Evolutionary conservation across 2,329 filamentous ascomycete species (phyloP), one percentile per base, ranked within the genome.

Genomic region (Mariannaea elegans): DNA sequence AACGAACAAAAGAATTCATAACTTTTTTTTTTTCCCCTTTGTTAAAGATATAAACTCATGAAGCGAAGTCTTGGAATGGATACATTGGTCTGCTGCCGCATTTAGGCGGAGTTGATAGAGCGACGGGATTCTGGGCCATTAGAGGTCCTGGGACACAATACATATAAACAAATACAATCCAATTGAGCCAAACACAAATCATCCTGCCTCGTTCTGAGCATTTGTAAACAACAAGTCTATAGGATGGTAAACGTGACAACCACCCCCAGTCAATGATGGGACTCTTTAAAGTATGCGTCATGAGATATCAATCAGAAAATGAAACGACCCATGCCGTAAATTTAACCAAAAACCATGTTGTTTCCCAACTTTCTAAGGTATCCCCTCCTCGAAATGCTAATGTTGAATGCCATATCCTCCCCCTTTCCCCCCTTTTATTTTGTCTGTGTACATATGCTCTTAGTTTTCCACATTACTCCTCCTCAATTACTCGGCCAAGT

Each of bases 401-500:
- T 42, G 36, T 51, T 51, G 48, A 61, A 63, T 48, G 52, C 32
- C 24, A 36, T 34, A n/a, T 29, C n/a, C n/a, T n/a, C n/a, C n/a
- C n/a, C n/a, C n/a, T n/a, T n/a, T n/a, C n/a, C 45, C 34, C 39
- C 41, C 9, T 61, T 61, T 58, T 60, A 44, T 6, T 42, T 10
- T 38, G 29, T 50, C 58, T 47, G 47, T 60, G 50, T 67, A 50
- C 50, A 59, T 45, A 49, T 24, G n/a, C 39, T 36, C 29, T 23
- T 29, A 21, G n/a, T 9, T 24, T 27, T 44, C 13, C 23, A 12
- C 32, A 58, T 31, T 19, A 31, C 54, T 69, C 77, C 63, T 78
- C 76, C 39, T 87, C 85, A 31, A 87, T 82, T 10, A 97, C 90
- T 72, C 84, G 88, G 1, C 94, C 95, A 59, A 99, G 76, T 7